Evolutionary conservation across 1,284 basidiomycete genomes (phyloP), one percentile per base, ranked within the genome.

Genomic region (Malassezia arunalokei): DNA sequence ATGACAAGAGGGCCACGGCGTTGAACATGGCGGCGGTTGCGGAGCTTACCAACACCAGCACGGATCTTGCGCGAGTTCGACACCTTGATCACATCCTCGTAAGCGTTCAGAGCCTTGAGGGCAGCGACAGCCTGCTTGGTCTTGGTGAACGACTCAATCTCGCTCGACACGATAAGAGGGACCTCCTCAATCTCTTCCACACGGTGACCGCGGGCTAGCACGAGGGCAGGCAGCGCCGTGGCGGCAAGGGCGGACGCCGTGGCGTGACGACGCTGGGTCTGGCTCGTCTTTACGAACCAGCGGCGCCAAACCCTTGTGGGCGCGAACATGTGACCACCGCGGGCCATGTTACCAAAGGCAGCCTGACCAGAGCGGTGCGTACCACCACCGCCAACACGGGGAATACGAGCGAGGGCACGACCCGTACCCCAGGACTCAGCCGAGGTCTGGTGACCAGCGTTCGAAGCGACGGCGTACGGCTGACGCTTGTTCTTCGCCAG

Each of bases 251-350:
- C 94, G 64, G 94, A 98, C 64, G 95, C 92, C 63, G 88, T 85
- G 56, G 94, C 94, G 77, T 89, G 98, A 67, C 94, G 88, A 76
- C 87, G 87, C 79, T 98, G 92, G 82, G 92, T 94, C 81, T 91
- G 87, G 84, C 94, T 95, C 63, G 90, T 87, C 82, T 96, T 99
- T 80, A 98, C 86, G 79, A 96, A 92, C 94, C 94, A 99, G 77
- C 85, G 92, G 78, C 94, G 85, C 92, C 92, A 98, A 74, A 84
- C 88, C 82, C 94, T 96, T 79, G 92, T 98, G 40, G 94, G 92
- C 41, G 92, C 91, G 78, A 98, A 98, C 92, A 99, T 98, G 76
- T 92, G 90, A 82, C 92, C 94, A 75, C 92, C 91, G 42, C 71
- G 71, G 59, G 60, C 66, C 65, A 67, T 67, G 68, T 71, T 70